Conservation (phyloP, 116 monocot genomes). For the Cymodocea nodosa region DNA sequence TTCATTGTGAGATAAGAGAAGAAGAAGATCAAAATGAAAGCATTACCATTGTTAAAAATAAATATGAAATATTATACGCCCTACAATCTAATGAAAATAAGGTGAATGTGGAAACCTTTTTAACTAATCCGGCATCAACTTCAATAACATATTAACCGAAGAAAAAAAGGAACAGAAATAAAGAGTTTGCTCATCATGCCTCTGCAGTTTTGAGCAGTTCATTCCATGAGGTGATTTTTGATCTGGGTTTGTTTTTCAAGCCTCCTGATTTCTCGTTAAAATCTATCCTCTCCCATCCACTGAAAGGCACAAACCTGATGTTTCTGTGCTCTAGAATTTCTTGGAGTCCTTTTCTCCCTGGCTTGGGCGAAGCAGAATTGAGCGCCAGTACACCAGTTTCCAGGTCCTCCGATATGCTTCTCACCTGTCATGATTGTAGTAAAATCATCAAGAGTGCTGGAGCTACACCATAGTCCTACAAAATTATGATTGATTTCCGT, state of each 20-base stretch:
- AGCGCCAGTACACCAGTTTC: constrained; percentile 24
- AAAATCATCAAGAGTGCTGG: not conserved
- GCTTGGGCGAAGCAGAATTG: constrained; percentile 21
- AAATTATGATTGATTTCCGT: not conserved
- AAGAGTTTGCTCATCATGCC: too few relatives aligned
- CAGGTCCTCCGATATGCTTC: constrained; percentile 65
- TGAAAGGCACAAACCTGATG: constrained; percentile 44
- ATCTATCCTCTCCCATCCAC: constrained; percentile 89
- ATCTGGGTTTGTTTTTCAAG: constrained; percentile 68
- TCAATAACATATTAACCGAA: too few relatives aligned
- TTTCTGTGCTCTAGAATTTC: constrained; percentile 42
- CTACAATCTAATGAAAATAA: too few relatives aligned
- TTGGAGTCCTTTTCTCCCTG: constrained; percentile 65
- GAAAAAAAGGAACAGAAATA: too few relatives aligned
- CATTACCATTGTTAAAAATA: too few relatives aligned
- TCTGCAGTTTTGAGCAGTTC: constrained; percentile 31
- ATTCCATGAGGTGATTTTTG: constrained; percentile 63
- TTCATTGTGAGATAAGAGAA: too few relatives aligned
- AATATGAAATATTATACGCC: too few relatives aligned
- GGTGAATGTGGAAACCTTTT: too few relatives aligned
- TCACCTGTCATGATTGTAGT: constrained; percentile 47
- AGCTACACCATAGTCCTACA: not conserved
- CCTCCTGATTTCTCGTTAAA: constrained; percentile 50
- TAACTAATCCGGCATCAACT: too few relatives aligned
- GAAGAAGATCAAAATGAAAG: too few relatives aligned